Conservation (phyloP, 495 filamentous ascomycete species). For the Penicillium fimorum region DNA sequence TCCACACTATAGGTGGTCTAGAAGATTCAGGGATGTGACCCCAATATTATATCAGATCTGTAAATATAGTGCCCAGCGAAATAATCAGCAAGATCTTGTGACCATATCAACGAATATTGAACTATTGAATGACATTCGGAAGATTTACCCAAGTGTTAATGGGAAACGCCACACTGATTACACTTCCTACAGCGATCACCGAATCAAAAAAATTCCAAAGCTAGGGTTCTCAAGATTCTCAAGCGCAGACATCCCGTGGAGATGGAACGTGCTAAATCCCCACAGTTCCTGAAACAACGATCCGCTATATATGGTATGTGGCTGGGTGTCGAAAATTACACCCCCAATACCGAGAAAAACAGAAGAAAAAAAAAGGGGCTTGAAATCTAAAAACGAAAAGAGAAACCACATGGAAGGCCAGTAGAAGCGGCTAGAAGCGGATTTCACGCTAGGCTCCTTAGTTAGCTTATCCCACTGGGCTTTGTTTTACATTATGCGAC, state of each 20-base stretch:
- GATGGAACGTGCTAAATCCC: constrained; percentile 21
- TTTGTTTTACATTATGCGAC: constrained; percentile 12
- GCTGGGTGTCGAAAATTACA: constrained; percentile 18
- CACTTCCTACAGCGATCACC: neutral
- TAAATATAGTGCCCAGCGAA: neutral
- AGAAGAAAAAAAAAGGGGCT: constrained; percentile 9
- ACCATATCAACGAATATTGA: neutral
- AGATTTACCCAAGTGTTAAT: neutral
- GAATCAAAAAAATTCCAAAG: neutral
- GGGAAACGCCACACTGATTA: neutral
- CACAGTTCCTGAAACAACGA: constrained; percentile 33
- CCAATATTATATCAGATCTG: neutral
- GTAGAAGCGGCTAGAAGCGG: constrained; percentile 10
- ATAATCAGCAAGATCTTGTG: neutral
- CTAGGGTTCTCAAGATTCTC: neutral
- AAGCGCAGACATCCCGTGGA: constrained; percentile 14
- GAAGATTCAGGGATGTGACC: neutral
- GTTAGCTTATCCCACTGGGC: neutral
- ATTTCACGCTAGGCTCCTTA: neutral
- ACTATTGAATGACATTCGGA: too few relatives aligned
- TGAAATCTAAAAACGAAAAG: constrained; percentile 10
- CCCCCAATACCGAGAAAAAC: constrained; percentile 2
- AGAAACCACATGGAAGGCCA: constrained; percentile 7
- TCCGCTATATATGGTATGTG: constrained; percentile 15
- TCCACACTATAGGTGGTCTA: neutral